Evolutionary conservation across 257 asterid genomes (phyloP).

Genomic region (Solanum neorickii): DNA sequence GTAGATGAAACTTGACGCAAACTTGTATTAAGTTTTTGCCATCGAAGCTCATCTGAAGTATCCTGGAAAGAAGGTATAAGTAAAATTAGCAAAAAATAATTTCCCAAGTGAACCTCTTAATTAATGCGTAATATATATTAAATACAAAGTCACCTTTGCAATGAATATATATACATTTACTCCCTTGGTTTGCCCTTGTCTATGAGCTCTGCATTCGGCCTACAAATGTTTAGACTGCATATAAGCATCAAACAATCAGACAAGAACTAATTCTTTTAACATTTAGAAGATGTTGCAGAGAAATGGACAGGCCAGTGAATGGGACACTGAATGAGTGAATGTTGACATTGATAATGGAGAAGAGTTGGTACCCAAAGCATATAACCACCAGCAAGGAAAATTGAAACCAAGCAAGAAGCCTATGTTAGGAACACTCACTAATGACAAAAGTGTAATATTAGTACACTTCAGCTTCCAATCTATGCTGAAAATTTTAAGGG

Average conservation of each 20-base stretch:
- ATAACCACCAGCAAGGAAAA: not conserved
- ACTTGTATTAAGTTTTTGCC: constrained; percentile 78
- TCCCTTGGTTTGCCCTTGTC: constrained; percentile 80
- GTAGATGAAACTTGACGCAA: constrained; percentile 72
- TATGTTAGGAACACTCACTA: not conserved
- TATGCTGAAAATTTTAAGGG: not conserved
- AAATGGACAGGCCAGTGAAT: not conserved
- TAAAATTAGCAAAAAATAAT: not conserved
- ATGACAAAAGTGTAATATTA: not conserved
- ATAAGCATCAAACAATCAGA: constrained; percentile 14
- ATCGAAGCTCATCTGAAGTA: constrained; percentile 72
- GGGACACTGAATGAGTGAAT: not conserved
- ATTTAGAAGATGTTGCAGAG: not conserved
- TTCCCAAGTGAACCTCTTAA: not conserved
- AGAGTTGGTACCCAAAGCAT: not conserved
- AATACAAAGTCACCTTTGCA: constrained; percentile 48
- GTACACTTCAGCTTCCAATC: not conserved
- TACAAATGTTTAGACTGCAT: constrained; percentile 18
- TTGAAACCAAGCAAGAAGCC: not conserved
- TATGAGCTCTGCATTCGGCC: constrained; percentile 99
- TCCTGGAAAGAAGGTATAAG: constrained; percentile 34
- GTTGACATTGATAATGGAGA: not conserved
- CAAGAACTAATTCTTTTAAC: not conserved
- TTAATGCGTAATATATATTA: not conserved
- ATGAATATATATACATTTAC: constrained; percentile 87